Evolutionary conservation across 768 basidiomycete genomes (phyloP), one percentile per base, ranked within the genome.

Genomic region (Dacryopinax spathularia): DNA sequence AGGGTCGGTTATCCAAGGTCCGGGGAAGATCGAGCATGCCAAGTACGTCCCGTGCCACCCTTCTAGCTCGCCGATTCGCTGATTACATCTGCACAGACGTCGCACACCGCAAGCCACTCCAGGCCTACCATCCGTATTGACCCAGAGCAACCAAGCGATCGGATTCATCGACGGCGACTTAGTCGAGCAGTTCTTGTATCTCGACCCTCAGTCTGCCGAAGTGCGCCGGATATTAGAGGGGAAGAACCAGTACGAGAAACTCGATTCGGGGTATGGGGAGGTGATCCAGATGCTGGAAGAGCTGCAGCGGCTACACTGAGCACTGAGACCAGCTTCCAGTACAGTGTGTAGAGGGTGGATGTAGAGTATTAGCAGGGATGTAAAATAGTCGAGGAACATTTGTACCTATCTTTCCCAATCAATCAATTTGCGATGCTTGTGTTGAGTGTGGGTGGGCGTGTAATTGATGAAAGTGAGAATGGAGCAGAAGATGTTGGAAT

Each of bases 131-230:
- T 66, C 66, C 66, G 68, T 35, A 18, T 35, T 2, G 87, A 89
- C 68, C 77, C 79, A 7, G 81, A 85, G 33, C 68, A 73, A 29
- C 68, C 79, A 66, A 0, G 79, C 87, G 1, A 79, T 78, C 37
- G 91, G 91, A 16, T 92, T 96, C 78, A 77, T 96, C 31, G 92
- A 96, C 65, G 93, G 92, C 1, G 87, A 90, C 70, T 88, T 92
- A 66, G 70, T 96, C 20, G 89, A 93, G 72, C 74, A 77, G 20
- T 84, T 88, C 72, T 76, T 70, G 61, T 73, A 73, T 18, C 75
- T 78, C 59, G 70, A 70, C 35, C 71, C 69, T 13, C 74, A 79
- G 20, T 73, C 78, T 0, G 69, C 75, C 4, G 72, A 78, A 25
- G 73, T 83, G n/a, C 72, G 79, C 61, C 74, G 77, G 64, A 81